These are phyloP conservation scores for Sporobolomyces phaffii DNA, from an alignment of 768 basidiomycete species.

Conservation along the genomic window DNA sequence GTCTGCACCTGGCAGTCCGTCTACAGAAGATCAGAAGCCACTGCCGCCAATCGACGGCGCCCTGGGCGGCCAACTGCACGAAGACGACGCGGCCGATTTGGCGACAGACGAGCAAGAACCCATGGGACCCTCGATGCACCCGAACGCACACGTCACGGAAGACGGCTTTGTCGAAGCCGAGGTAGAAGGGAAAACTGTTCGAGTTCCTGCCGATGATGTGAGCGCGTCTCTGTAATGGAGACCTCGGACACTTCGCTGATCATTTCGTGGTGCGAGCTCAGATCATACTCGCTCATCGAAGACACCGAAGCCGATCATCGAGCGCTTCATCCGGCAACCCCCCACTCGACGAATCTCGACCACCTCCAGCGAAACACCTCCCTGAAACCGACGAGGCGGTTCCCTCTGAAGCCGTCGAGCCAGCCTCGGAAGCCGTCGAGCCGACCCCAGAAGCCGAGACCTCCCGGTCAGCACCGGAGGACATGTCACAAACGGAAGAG, in stretches of 20 bases:
- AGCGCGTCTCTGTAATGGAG: neutral
- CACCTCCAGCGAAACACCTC: neutral
- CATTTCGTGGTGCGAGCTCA: neutral
- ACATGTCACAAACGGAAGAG: too few relatives aligned
- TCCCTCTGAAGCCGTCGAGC: neutral
- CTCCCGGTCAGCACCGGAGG: too few relatives aligned
- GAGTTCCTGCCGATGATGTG: conserved; percentile 36
- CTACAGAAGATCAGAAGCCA: neutral
- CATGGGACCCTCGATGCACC: conserved; percentile 28
- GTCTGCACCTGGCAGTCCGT: conserved; percentile 12
- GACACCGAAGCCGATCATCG: conserved; percentile 6
- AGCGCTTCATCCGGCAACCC: neutral
- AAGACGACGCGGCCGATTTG: neutral
- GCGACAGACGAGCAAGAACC: conserved; percentile 25
- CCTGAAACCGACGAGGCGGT: neutral
- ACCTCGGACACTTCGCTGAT: neutral
- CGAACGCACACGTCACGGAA: conserved; percentile 16
- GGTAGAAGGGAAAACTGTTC: conserved; percentile 23
- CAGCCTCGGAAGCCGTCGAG: neutral
- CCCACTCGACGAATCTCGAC: neutral
- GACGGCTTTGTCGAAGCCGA: conserved; percentile 37
- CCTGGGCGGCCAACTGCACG: neutral
- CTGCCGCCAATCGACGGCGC: conserved; percentile 2
- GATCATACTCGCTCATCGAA: conserved; percentile 20
- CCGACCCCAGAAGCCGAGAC: too few relatives aligned